Evolutionary conservation across 257 asterid species (phyloP).

Genomic region (Scutellaria minor): DNA sequence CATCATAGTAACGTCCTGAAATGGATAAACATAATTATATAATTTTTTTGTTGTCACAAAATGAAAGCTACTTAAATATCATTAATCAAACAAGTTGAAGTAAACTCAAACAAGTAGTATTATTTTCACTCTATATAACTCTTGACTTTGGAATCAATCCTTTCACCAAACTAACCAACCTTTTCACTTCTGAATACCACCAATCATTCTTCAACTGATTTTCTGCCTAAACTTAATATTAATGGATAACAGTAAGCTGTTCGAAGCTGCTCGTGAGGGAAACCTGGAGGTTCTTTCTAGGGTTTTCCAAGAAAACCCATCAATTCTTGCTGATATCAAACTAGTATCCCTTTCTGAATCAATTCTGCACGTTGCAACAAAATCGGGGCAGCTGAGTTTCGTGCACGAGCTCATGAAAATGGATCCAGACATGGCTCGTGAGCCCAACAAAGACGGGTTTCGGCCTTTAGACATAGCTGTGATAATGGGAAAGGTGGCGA

Average conservation of each 20-base stretch:
- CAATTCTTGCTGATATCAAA: conserved; percentile 26
- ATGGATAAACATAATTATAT: too few relatives aligned
- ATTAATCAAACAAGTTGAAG: too few relatives aligned
- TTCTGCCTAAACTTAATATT: not conserved
- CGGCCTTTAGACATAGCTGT: conserved; percentile 37
- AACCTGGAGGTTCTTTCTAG: conserved; percentile 2
- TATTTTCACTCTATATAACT: too few relatives aligned
- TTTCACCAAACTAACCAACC: not conserved
- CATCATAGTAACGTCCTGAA: too few relatives aligned
- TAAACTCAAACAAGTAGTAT: too few relatives aligned
- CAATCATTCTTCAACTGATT: not conserved
- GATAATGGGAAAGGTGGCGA: conserved; percentile 26
- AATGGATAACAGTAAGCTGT: conserved; percentile 26
- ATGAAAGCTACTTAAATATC: too few relatives aligned
- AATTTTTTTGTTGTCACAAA: too few relatives aligned
- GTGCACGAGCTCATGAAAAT: conserved; percentile 27
- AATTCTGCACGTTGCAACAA: conserved; percentile 35
- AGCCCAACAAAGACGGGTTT: conserved; percentile 33
- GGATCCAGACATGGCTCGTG: conserved; percentile 28
- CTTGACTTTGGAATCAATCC: too few relatives aligned
- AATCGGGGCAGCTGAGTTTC: conserved; percentile 33
- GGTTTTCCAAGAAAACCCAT: conserved; percentile 24
- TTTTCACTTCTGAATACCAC: not conserved
- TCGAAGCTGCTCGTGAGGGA: conserved; percentile 36
- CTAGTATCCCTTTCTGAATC: conserved; percentile 25